Conservation (phyloP, 2,329 filamentous ascomycete species). For the Botrytis paeoniae region DNA sequence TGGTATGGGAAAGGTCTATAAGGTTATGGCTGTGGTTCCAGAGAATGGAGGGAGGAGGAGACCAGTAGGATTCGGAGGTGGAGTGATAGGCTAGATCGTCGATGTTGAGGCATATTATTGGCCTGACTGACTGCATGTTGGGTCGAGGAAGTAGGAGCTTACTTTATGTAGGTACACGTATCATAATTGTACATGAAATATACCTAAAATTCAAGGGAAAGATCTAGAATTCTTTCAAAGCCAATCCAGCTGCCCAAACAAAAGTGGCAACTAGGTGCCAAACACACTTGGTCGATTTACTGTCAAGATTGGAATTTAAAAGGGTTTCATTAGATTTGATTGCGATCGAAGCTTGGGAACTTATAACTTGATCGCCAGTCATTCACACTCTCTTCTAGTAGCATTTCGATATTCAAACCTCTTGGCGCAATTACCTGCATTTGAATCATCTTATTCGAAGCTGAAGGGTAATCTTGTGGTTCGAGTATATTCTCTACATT, state of each 20-base stretch:
- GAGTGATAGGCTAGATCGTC: not conserved
- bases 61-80: constrained; percentile 88
- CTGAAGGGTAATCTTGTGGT: not conserved
- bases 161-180: not conserved
- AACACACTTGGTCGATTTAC: not conserved
- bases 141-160: not conserved
- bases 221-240: not conserved
- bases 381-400: not conserved
- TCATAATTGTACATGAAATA: not conserved
- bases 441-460: not conserved
- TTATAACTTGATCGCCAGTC: not conserved
- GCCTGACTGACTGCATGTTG: not conserved
- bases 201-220: not conserved
- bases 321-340: not conserved
- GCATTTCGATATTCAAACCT: not conserved
- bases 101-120: constrained; percentile 39
- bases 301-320: not conserved
- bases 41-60: constrained; percentile 69
- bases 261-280: not conserved
- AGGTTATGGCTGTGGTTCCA: constrained; percentile 85
- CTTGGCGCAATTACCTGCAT: not conserved
- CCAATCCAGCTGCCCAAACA: not conserved
- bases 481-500: not conserved
- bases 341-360: not conserved
- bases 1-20: constrained; percentile 95